Conservation (phyloP, 1,284 basidiomycete genomes). For the Cronartium quercuum region DNA sequence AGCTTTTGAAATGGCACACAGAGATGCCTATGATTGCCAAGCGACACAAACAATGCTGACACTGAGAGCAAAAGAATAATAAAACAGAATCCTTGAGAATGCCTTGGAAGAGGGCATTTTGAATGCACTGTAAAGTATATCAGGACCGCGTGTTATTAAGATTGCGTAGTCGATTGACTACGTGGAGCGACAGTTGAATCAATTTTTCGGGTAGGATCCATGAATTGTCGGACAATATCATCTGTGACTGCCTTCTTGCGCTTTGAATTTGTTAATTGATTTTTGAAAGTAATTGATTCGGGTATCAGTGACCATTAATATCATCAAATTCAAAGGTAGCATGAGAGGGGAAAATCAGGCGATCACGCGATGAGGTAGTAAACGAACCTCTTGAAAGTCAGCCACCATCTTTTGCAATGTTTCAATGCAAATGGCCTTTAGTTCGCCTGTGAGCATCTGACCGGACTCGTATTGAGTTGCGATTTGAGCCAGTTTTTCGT, state of each 20-base stretch:
- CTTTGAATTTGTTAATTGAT: too few relatives aligned
- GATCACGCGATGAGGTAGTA: background rate
- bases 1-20: too few relatives aligned
- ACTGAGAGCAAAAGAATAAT: too few relatives aligned
- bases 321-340: background rate
- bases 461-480: constrained; percentile 85
- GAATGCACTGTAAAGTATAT: too few relatives aligned
- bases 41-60: too few relatives aligned
- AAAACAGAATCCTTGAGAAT: too few relatives aligned
- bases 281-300: background rate
- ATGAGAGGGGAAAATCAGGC: constrained; percentile 9
- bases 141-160: too few relatives aligned
- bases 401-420: constrained; percentile 76
- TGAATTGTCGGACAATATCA: constrained; percentile 68
- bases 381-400: constrained; percentile 74
- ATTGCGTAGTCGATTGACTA: background rate
- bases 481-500: constrained; percentile 9
- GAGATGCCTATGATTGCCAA: too few relatives aligned
- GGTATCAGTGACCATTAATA: background rate
- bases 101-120: too few relatives aligned
- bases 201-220: constrained; percentile 77
- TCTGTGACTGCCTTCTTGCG: constrained; percentile 74
- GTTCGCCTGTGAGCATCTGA: constrained; percentile 76
- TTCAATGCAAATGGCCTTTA: constrained; percentile 85
- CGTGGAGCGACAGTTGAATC: constrained; percentile 50